Evolutionary conservation across 208 protist species (phyloP).

Genomic region (Endotrypanum monterogeii): DNA sequence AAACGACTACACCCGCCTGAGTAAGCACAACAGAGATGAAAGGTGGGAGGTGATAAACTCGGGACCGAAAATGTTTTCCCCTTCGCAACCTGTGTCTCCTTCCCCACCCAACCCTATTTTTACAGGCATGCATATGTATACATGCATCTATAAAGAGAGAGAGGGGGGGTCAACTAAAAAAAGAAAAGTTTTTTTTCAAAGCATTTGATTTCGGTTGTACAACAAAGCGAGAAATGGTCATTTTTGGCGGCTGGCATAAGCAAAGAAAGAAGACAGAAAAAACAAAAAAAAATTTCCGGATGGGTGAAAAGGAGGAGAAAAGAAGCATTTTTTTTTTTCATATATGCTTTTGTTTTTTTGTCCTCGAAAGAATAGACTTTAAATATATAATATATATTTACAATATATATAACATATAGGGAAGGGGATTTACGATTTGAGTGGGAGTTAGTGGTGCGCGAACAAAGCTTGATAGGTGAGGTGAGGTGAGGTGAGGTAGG

Average conservation of each 20-base stretch:
- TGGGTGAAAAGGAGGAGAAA: background rate
- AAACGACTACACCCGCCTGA: background rate
- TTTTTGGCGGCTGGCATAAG: slow-evolving; percentile 8
- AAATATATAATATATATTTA: too few relatives aligned
- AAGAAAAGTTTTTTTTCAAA: background rate
- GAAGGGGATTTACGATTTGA: slow-evolving; percentile 1
- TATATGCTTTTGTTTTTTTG: too few relatives aligned
- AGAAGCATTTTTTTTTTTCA: too few relatives aligned
- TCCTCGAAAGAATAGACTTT: too few relatives aligned
- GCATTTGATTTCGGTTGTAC: background rate
- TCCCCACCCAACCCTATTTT: background rate
- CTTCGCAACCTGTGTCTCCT: background rate
- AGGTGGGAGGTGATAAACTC: background rate
- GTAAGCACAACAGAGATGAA: background rate
- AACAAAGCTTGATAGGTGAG: too few relatives aligned
- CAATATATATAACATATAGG: too few relatives aligned
- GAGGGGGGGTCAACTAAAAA: background rate
- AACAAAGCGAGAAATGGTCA: slow-evolving; percentile 15
- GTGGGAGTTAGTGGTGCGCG: too few relatives aligned
- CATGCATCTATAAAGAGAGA: too few relatives aligned
- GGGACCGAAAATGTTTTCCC: too few relatives aligned
- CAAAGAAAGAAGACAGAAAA: background rate
- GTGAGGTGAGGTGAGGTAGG: background rate
- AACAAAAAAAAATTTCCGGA: background rate
- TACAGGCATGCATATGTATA: too few relatives aligned